Evolutionary conservation across 345 rosid species (phyloP).

Genomic region (Mallotus nudiflorus): DNA sequence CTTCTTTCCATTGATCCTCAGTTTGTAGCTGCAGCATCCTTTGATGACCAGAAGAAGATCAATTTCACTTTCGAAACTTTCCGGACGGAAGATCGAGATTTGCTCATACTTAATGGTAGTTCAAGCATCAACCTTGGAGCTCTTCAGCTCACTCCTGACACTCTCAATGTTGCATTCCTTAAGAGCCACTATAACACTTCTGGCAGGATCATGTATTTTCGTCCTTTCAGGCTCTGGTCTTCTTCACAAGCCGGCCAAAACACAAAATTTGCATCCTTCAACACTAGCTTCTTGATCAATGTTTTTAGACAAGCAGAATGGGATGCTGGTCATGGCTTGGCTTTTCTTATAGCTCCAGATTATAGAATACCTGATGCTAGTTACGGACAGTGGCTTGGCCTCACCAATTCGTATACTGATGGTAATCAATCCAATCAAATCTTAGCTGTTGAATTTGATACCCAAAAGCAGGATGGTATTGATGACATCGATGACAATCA

Average conservation of each 20-base stretch:
- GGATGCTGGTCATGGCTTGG: conserved; percentile 38
- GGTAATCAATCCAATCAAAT: conserved; percentile 23
- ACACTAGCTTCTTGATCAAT: conserved; percentile 36
- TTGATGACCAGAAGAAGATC: not conserved
- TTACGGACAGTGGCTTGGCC: conserved; percentile 40
- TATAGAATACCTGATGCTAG: conserved; percentile 23
- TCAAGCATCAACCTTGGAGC: conserved; percentile 4
- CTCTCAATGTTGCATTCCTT: not conserved
- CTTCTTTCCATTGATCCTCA: not conserved
- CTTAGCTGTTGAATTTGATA: conserved; percentile 48
- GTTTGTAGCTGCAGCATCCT: not conserved
- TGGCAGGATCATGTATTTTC: conserved; percentile 32
- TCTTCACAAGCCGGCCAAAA: not conserved
- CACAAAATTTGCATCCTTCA: conserved; percentile 29
- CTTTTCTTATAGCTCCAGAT: conserved; percentile 42
- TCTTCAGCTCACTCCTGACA: conserved; percentile 42
- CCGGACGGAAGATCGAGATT: not conserved
- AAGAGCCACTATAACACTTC: conserved; percentile 17
- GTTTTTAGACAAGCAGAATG: not conserved
- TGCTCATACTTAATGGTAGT: conserved; percentile 6
- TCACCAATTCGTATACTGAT: conserved; percentile 33
- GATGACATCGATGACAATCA: conserved; percentile 28
- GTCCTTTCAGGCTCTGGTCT: conserved; percentile 36
- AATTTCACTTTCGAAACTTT: not conserved
- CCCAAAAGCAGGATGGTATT: conserved; percentile 37